Conservation (phyloP, 805 yeast species). For the Peterozyma toletana region DNA sequence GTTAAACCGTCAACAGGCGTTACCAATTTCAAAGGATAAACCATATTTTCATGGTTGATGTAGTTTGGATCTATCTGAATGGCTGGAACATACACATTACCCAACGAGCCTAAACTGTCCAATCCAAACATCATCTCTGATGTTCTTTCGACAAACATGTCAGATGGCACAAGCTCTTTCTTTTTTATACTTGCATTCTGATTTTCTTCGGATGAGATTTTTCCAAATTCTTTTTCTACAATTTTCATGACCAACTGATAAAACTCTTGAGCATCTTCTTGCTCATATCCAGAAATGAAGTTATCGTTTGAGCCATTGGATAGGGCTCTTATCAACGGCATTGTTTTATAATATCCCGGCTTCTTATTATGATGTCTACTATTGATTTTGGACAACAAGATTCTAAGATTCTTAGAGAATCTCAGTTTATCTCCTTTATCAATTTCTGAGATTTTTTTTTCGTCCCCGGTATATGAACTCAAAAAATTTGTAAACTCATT, state of each 20-base stretch:
- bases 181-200: constrained; percentile 15
- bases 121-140: constrained; percentile 27
- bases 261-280: constrained; percentile 96
- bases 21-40: constrained; percentile 47
- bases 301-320: constrained; percentile 73
- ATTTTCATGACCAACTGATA: constrained; percentile 72
- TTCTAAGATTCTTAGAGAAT: constrained; percentile 49
- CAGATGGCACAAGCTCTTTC: constrained; percentile 3
- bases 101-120: constrained; percentile 48
- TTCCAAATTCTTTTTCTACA: constrained; percentile 47
- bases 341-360: constrained; percentile 58
- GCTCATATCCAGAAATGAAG: constrained; percentile 78
- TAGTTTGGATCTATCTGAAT: constrained; percentile 70
- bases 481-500: constrained; percentile 50
- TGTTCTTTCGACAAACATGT: constrained; percentile 9
- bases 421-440: constrained; percentile 15
- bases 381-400: constrained; percentile 49
- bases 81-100: constrained; percentile 66
- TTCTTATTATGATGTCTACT: constrained; percentile 40
- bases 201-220: constrained; percentile 23
- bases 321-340: constrained; percentile 55
- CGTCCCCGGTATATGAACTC: constrained; percentile 26
- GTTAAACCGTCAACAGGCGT: constrained; percentile 91
- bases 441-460: constrained; percentile 7
- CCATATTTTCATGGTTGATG: constrained; percentile 32